These are phyloP conservation scores for Vigna reflexopilosa DNA, from an alignment of 306 rosid genomes.

Conservation along the genomic window DNA sequence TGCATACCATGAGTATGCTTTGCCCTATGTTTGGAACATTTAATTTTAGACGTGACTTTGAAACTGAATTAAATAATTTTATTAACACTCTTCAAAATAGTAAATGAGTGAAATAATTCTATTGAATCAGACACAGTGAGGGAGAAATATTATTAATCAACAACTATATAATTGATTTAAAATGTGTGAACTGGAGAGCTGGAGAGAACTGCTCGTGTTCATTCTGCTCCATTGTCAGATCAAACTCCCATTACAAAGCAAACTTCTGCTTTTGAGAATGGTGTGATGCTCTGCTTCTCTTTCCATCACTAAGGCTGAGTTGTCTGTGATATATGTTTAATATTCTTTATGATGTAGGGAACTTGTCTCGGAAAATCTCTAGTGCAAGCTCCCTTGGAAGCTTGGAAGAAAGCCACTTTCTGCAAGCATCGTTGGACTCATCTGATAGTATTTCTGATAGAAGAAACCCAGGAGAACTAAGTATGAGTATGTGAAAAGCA, in stretches of 20 bases:
- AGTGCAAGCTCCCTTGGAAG: slow-evolving; percentile 92
- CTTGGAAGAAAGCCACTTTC: slow-evolving; percentile 96
- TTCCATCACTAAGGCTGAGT: neutral
- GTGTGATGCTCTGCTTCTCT: slow-evolving; percentile 52
- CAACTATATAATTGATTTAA: too few relatives aligned
- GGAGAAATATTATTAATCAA: too few relatives aligned
- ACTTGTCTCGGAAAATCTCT: slow-evolving; percentile 76
- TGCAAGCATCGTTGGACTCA: slow-evolving; percentile 94
- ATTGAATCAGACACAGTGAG: too few relatives aligned
- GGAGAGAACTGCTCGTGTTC: slow-evolving; percentile 73
- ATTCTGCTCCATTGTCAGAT: slow-evolving; percentile 62
- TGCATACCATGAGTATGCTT: too few relatives aligned
- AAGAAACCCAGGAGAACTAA: slow-evolving; percentile 73
- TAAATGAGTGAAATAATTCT: too few relatives aligned
- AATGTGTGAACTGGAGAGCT: slow-evolving; percentile 47
- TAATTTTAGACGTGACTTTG: too few relatives aligned
- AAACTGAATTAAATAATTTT: too few relatives aligned
- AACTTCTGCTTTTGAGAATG: slow-evolving; percentile 80
- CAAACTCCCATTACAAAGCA: slow-evolving; percentile 62
- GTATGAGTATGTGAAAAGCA: slow-evolving; percentile 90
- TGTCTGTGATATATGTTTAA: slow-evolving; percentile 42
- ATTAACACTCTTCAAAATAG: too few relatives aligned
- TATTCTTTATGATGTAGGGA: slow-evolving; percentile 62
- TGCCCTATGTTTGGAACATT: too few relatives aligned
- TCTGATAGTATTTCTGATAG: slow-evolving; percentile 76